These are phyloP conservation scores for Citrus glauca DNA, from an alignment of 345 rosid genomes.

Conservation along the genomic window DNA sequence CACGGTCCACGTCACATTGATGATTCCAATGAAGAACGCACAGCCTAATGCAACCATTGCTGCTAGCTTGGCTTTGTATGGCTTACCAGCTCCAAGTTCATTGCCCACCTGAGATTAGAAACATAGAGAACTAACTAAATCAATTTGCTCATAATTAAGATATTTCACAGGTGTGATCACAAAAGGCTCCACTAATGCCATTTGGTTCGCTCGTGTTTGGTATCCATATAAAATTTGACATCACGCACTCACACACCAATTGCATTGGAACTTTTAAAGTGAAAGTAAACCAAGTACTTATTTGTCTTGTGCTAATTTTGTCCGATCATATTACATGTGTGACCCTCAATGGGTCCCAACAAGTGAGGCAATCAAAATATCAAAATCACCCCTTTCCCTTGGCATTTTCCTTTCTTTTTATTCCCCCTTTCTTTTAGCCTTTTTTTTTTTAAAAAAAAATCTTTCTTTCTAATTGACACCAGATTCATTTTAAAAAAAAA, in stretches of 20 bases:
- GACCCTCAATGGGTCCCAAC: conserved; percentile 14
- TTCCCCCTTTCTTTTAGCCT: not conserved
- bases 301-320: conserved; percentile 18
- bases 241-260: conserved; percentile 11
- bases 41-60: conserved; percentile 84
- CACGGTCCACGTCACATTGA: conserved; percentile 83
- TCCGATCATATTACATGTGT: conserved; percentile 36
- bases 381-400: not conserved
- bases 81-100: conserved; percentile 93
- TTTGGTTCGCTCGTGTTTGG: conserved; percentile 19
- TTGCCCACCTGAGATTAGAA: conserved; percentile 75
- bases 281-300: conserved; percentile 11
- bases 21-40: conserved; percentile 62
- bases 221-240: not conserved
- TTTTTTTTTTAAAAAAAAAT: not conserved
- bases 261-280: conserved; percentile 13
- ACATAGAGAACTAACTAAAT: not conserved
- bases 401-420: not conserved
- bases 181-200: not conserved
- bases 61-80: conserved; percentile 77
- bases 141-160: not conserved
- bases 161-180: not conserved
- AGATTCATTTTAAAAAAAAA: not conserved
- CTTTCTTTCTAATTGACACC: not conserved
- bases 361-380: conserved; percentile 28